phyloP scores from a whole-genome alignment of 441 rosid genomes.

The Metrosideros polymorpha region DNA sequence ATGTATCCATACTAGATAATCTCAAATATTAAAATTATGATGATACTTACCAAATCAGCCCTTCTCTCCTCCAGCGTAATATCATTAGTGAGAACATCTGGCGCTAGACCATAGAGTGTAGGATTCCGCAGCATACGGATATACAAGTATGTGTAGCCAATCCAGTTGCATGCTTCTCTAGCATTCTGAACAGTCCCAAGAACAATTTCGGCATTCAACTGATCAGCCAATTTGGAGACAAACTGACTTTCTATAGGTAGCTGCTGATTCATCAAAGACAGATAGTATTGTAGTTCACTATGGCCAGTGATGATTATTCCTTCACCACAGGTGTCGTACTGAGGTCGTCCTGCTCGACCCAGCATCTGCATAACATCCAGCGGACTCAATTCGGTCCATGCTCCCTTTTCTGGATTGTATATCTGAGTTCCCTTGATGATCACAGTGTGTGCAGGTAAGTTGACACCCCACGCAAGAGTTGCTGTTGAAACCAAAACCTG shows the following conservation, averaged over 20 bases:
- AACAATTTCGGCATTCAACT: conserved; percentile 95
- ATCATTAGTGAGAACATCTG: conserved; percentile 71
- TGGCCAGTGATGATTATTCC: conserved; percentile 92
- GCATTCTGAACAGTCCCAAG: conserved; percentile 97
- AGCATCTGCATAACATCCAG: conserved; percentile 98
- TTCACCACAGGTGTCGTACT: conserved; percentile 81
- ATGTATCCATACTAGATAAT: neutral
- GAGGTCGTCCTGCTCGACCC: conserved; percentile 99
- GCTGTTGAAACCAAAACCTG: conserved; percentile 93
- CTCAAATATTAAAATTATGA: neutral
- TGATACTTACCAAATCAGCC: conserved; percentile 75
- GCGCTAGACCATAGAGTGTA: conserved; percentile 71
- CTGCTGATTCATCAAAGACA: conserved; percentile 93
- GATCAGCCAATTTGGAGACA: conserved; percentile 87
- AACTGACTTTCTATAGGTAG: conserved; percentile 97
- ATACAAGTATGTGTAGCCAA: conserved; percentile 79
- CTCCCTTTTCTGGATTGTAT: conserved; percentile 94
- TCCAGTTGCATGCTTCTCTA: conserved; percentile 95
- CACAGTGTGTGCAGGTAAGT: conserved; percentile 90
- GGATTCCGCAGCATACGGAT: conserved; percentile 87
- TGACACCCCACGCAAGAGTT: conserved; percentile 99
- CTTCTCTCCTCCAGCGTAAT: conserved; percentile 79
- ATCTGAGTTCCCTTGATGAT: conserved; percentile 93
- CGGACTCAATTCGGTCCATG: conserved; percentile 96
- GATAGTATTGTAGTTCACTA: conserved; percentile 74